Base-by-base conservation (phyloP, 495 filamentous ascomycete species). In the Elaphomyces granulatus region DNA sequence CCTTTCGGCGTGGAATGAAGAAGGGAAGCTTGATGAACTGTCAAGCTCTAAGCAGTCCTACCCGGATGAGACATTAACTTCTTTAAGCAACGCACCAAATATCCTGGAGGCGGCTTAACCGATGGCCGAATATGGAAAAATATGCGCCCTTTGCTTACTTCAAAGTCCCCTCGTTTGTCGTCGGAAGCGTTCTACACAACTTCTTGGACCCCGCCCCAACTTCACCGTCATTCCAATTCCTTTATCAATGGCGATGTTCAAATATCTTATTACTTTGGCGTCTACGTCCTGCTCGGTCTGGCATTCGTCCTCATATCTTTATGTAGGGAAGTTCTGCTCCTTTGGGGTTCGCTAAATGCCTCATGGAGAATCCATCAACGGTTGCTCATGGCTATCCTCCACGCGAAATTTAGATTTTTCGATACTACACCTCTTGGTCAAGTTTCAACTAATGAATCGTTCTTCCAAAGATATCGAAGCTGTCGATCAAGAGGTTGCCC, bases 391-490 rank as follows among this genome's bases (percentile, higher is more conserved):
- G 64, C 82, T 3, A 72, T 99, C 19, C 80, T 83, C 40, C 78
- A 87, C 37, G 92, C 92, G 12, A 85, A 83, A 51, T 93, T 96
- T 64, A 82, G 82, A 46, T 99, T 99, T 67, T 99, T 99, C 54
- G 92, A 99, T 55, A 84, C 85, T 1, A 99, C 92, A 2, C 92
- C 92, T 4, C 73, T 95, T 0, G 92, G 92, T 9, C 90, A 95
- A 58, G 70, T 99, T n/a, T n/a, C n/a, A n/a, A n/a, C n/a, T n/a
- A 46, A 96, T 96, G 82, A 99, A 99, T 57, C 72, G 92, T 28
- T 99, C 96, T 59, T 95, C 88, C 45, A 96, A 95, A 58, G 92
- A 96, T 58, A 70, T 96, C 17, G 90, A 99, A 54, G 77, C 86
- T 3, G 68, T 99, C 43, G 92, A 99, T 45, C 92, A 99, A 57